Percentiles rank a stretch among this genome's conserved stretches.
These are phyloP conservation scores for Ogataea chonburiensis DNA, from an alignment of 805 yeast species.

Conservation along the genomic window DNA sequence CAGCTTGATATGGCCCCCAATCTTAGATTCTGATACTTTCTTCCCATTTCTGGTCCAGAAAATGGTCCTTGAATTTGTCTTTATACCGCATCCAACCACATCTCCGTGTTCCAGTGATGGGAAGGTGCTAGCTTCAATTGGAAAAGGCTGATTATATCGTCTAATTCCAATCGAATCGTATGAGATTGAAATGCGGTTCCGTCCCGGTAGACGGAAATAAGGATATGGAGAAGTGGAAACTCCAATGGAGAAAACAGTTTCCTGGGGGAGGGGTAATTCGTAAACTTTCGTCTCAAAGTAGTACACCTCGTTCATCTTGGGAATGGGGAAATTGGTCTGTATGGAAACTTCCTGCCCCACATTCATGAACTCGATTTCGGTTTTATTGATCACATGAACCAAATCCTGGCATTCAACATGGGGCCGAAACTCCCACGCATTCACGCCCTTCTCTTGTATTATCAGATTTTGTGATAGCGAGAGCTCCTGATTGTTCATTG, in stretches of 20 bases:
- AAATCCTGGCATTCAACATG: conserved; percentile 53
- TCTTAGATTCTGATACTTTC: conserved; percentile 73
- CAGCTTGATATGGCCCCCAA: conserved; percentile 76
- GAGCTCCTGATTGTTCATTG: conserved; percentile 34
- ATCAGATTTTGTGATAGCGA: conserved; percentile 56
- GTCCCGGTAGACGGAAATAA: conserved; percentile 87
- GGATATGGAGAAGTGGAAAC: conserved; percentile 88
- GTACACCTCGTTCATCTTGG: conserved; percentile 77
- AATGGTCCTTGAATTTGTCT: conserved; percentile 77
- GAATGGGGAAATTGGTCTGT: conserved; percentile 83
- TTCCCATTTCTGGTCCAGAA: conserved; percentile 96
- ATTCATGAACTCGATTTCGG: conserved; percentile 56
- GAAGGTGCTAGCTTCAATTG: conserved; percentile 37
- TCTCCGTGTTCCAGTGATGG: conserved; percentile 78
- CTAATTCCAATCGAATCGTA: conserved; percentile 85
- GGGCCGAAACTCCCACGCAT: conserved; percentile 84
- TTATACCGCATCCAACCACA: conserved; percentile 88
- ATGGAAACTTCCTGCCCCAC: conserved; percentile 49
- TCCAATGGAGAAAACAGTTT: conserved; percentile 69
- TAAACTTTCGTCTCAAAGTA: conserved; percentile 87
- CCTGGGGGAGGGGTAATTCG: conserved; percentile 58
- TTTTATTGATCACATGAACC: conserved; percentile 61
- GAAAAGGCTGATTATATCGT: conserved; percentile 77
- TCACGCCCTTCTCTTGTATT: conserved; percentile 84
- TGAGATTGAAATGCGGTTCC: conserved; percentile 80